Evolutionary conservation across 2,329 filamentous ascomycete species (phyloP).

Genomic region (Apiospora marii): DNA sequence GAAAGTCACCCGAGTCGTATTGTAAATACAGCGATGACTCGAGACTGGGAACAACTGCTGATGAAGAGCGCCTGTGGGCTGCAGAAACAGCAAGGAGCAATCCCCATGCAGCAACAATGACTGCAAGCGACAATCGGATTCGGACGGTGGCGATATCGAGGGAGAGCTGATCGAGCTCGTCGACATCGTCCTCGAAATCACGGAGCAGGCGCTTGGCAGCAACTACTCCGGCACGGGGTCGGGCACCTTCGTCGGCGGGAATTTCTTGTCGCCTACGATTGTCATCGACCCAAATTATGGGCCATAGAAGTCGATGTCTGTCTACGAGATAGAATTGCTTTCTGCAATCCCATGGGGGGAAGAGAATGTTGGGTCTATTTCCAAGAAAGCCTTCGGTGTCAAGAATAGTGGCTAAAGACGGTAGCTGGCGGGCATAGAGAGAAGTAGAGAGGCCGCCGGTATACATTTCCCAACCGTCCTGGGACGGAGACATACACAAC

Average conservation of each 20-base stretch:
- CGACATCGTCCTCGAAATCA: conserved; percentile 8
- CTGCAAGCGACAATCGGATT: conserved; percentile 11
- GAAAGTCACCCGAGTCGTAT: background rate
- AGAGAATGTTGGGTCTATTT: background rate
- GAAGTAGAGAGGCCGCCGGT: background rate
- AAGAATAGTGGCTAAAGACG: background rate
- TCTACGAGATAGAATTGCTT: background rate
- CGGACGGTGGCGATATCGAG: background rate
- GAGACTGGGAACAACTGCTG: background rate
- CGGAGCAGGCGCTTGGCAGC: background rate
- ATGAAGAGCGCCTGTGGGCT: background rate
- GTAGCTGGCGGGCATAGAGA: background rate
- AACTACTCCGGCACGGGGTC: background rate
- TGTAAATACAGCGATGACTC: too few species aligned
- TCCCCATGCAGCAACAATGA: background rate
- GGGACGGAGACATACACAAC: background rate
- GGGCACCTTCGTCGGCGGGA: conserved; percentile 14
- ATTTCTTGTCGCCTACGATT: conserved; percentile 15
- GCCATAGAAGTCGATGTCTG: background rate
- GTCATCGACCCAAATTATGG: background rate
- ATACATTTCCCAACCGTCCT: background rate
- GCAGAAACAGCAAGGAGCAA: background rate
- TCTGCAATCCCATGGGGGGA: background rate
- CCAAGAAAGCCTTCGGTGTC: background rate
- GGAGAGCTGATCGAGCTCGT: background rate